Evolutionary conservation across 345 rosid species (phyloP), one percentile per base, ranked within the genome.

Genomic region (Gossypium herbaceum): DNA sequence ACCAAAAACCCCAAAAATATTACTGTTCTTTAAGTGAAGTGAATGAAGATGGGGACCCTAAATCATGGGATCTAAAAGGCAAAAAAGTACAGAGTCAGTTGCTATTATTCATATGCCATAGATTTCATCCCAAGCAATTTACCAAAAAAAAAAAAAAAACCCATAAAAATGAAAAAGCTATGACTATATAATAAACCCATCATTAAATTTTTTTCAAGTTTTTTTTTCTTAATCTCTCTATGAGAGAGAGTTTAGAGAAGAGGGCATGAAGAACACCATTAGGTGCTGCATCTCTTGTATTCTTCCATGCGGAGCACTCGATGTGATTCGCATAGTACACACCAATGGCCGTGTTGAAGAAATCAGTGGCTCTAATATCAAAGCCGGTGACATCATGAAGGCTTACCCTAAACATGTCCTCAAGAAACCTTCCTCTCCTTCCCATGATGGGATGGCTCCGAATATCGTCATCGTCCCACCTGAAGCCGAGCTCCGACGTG

Each of bases 231-330:
- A 22, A 3, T 47, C 54, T 63, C 69, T 75, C 56, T 48, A 58
- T 76, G 80, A 72, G 77, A 62, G 60, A 67, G 47, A 50, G 19
- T 24, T 48, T 61, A 62, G 72, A 63, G 73, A 51, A 24, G 47
- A 61, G 64, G 76, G 69, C 73, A 90, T 92, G 97, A 94, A 87
- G 89, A 89, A 86, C 81, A 84, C 94, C n/a, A 91, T 95, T 64
- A 84, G 97, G 73, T 95, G 99, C 43, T 91, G 98, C 78, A 93
- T 95, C 82, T 88, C 99, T 68, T 95, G 99, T 94, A 95, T 95
- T 80, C 88, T 93, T 22, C 99, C 99, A 4, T 95, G 99, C 55
- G 99, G 99, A 67, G 91, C 93, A 4, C 92, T 95, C 0, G 99
- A 95, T 80, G 98, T 95, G 75, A 88, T 95, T 75, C 87, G 99